Evolutionary conservation across 2,329 filamentous ascomycete genomes (phyloP).

Genomic region (Diaporthe australafricana): DNA sequence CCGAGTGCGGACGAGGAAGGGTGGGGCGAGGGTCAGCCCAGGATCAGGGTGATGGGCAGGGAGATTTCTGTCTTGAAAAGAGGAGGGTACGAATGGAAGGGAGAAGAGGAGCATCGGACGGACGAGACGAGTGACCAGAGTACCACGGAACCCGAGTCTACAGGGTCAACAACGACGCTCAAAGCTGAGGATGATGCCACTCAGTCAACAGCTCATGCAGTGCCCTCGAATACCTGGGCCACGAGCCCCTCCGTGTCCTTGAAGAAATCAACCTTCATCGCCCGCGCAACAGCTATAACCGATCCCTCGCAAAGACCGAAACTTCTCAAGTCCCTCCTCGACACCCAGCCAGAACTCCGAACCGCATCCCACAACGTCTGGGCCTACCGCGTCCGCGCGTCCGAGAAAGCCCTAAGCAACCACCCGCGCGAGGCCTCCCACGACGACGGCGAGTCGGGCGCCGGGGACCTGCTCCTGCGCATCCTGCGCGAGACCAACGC

Average conservation of each 20-base stretch:
- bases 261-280: slow-evolving; percentile 68
- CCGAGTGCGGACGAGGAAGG: slow-evolving; percentile 76
- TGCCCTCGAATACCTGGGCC: slow-evolving; percentile 57
- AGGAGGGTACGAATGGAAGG: slow-evolving; percentile 76
- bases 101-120: slow-evolving; percentile 48
- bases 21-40: slow-evolving; percentile 81
- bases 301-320: slow-evolving; percentile 53
- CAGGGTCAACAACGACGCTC: slow-evolving; percentile 36
- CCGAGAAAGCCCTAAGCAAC: slow-evolving; percentile 49
- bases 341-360: slow-evolving; percentile 60
- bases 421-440: slow-evolving; percentile 61
- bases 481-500: slow-evolving; percentile 63
- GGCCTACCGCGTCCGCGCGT: slow-evolving; percentile 57
- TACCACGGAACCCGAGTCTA: slow-evolving; percentile 30
- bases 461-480: slow-evolving; percentile 66
- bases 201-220: slow-evolving; percentile 36
- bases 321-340: slow-evolving; percentile 61
- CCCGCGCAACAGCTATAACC: slow-evolving; percentile 59
- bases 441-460: slow-evolving; percentile 72
- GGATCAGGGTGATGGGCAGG: slow-evolving; percentile 77
- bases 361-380: slow-evolving; percentile 70
- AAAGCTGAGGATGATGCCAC: slow-evolving; percentile 39
- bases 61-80: slow-evolving; percentile 81
- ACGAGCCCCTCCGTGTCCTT: slow-evolving; percentile 62
- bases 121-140: background rate